These are phyloP conservation scores for Diaporthe australafricana DNA, from an alignment of 2,329 filamentous ascomycete species.

Conservation along the genomic window DNA sequence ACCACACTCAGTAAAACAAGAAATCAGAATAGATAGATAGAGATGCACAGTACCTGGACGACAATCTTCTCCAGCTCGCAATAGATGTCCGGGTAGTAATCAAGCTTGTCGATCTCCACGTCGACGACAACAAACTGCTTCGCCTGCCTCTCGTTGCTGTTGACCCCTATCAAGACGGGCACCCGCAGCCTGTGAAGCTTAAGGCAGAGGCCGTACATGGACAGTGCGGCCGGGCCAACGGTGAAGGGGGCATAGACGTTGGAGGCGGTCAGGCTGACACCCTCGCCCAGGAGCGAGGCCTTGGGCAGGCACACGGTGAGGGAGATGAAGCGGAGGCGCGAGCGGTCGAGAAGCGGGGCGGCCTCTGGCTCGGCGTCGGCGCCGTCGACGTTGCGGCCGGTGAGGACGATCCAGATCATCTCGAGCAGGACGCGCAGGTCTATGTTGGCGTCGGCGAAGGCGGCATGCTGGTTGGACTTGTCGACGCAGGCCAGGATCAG, in stretches of 20 bases:
- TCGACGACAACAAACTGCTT: conserved; percentile 76
- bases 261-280: conserved; percentile 64
- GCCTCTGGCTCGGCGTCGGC: conserved; percentile 45
- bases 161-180: conserved; percentile 78
- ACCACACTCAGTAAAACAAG: neutral
- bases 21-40: conserved; percentile 13
- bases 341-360: conserved; percentile 49
- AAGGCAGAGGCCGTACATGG: conserved; percentile 51
- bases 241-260: conserved; percentile 52
- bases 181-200: conserved; percentile 69
- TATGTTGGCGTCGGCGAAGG: conserved; percentile 36
- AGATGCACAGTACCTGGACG: conserved; percentile 62
- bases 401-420: conserved; percentile 51
- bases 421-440: conserved; percentile 49
- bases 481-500: conserved; percentile 63
- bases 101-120: conserved; percentile 69
- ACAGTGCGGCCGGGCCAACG: conserved; percentile 37
- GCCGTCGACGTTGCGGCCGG: conserved; percentile 49
- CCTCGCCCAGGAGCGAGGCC: conserved; percentile 73
- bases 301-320: conserved; percentile 73
- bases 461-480: conserved; percentile 34
- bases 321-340: conserved; percentile 57
- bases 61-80: conserved; percentile 68
- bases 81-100: conserved; percentile 61
- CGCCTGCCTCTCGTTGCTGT: conserved; percentile 73